These are phyloP conservation scores for Pythium phragmitis DNA, from an alignment of 352 stramenopile genomes.

Conservation along the genomic window DNA sequence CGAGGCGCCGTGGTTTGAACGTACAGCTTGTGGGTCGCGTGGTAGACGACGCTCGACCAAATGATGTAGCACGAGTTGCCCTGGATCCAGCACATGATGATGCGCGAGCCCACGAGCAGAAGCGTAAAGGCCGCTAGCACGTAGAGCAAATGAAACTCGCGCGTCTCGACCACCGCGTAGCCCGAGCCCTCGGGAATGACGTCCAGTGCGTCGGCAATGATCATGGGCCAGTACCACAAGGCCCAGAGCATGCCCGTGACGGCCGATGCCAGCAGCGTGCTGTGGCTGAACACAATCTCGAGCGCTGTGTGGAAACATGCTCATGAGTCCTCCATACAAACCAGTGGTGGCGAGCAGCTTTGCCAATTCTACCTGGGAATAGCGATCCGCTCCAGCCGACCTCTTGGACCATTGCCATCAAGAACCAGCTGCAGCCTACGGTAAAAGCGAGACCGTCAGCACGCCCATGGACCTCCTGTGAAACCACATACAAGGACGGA, in stretches of 20 bases:
- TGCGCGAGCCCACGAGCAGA: conserved; percentile 75
- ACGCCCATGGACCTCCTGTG: not conserved
- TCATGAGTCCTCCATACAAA: not conserved
- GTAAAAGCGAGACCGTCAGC: conserved; percentile 9
- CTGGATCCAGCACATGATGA: conserved; percentile 92
- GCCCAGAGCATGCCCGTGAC: conserved; percentile 84
- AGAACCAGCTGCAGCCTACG: conserved; percentile 83
- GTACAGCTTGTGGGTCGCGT: conserved; percentile 87
- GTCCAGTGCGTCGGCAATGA: conserved; percentile 82
- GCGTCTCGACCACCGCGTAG: conserved; percentile 77
- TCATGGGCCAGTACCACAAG: conserved; percentile 87
- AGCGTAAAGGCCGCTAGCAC: conserved; percentile 79
- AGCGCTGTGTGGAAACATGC: conserved; percentile 44
- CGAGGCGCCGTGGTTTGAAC: conserved; percentile 7
- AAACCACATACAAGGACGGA: conserved; percentile 20
- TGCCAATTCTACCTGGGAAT: conserved; percentile 59
- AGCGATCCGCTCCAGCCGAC: conserved; percentile 86
- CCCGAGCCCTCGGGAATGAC: conserved; percentile 70
- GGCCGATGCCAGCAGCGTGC: conserved; percentile 82
- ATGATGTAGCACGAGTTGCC: conserved; percentile 88
- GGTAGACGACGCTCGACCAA: conserved; percentile 87
- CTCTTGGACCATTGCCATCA: conserved; percentile 79
- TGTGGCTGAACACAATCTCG: conserved; percentile 87
- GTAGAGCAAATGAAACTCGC: conserved; percentile 76
- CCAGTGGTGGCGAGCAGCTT: not conserved